A percentile compares a stretch with the other conserved stretches of the same genome.
phyloP scores from a whole-genome alignment of 2,329 filamentous ascomycete species.

The Daldinia sp. region DNA sequence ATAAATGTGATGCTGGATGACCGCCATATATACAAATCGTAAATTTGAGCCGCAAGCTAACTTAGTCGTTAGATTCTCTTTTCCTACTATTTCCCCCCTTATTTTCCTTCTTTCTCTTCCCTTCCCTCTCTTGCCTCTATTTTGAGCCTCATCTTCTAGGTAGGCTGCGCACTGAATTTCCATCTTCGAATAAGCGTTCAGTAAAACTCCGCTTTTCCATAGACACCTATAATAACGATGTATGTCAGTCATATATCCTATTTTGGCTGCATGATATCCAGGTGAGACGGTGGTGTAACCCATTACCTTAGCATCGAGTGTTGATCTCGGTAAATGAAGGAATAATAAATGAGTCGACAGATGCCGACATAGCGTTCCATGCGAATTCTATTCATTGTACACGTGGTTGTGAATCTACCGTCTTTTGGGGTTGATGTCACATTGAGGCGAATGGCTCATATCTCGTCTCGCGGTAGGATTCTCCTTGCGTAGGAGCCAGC shows the following conservation, averaged over 20 bases:
- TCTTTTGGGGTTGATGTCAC: slow-evolving; percentile 8
- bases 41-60: slow-evolving; percentile 19
- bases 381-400: slow-evolving; percentile 6
- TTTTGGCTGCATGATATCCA: slow-evolving; percentile 6
- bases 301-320: neutral
- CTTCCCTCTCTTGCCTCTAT: neutral
- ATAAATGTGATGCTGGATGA: neutral
- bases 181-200: neutral
- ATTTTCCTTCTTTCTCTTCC: neutral
- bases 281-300: slow-evolving; percentile 24
- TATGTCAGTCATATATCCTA: neutral
- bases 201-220: neutral
- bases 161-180: neutral
- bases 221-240: neutral
- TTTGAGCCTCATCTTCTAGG: neutral
- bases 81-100: no score
- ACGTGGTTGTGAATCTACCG: slow-evolving; percentile 17
- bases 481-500: neutral
- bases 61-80: neutral
- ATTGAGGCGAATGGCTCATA: slow-evolving; percentile 3
- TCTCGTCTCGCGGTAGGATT: neutral
- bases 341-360: neutral
- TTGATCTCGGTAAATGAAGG: slow-evolving; percentile 24
- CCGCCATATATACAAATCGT: slow-evolving; percentile 5
- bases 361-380: neutral